Evolutionary conservation across 2,329 filamentous ascomycete genomes (phyloP).

Genomic region (Metarhizium rileyi): DNA sequence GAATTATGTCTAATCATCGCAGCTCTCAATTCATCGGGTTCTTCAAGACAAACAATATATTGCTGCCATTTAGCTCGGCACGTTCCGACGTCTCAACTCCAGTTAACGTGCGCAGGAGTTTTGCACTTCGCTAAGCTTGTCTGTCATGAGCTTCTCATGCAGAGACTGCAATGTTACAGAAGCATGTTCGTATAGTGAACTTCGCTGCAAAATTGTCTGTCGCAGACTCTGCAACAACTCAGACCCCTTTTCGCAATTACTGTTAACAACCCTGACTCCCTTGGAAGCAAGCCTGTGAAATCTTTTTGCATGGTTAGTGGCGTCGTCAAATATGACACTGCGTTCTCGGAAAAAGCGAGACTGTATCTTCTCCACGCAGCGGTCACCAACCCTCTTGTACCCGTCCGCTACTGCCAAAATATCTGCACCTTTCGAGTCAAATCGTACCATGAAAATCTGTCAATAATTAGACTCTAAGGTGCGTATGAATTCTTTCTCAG

Average conservation of each 20-base stretch:
- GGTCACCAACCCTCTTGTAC: constrained; percentile 4
- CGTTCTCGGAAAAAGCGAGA: constrained; percentile 5
- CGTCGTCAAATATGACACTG: background rate
- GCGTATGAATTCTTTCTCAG: background rate
- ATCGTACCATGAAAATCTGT: constrained; percentile 1
- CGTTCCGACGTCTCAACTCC: no score
- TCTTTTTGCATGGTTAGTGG: background rate
- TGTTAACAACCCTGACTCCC: background rate
- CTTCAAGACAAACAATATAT: no score
- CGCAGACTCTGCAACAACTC: background rate
- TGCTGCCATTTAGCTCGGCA: no score
- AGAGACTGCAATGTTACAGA: background rate
- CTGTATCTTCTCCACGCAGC: constrained; percentile 7
- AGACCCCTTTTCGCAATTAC: background rate
- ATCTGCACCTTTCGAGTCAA: constrained; percentile 2
- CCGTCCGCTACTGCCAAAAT: constrained; percentile 3
- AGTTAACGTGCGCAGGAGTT: background rate
- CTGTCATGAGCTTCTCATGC: background rate
- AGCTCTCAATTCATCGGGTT: no score
- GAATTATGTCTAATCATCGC: no score
- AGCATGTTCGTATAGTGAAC: background rate
- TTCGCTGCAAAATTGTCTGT: background rate
- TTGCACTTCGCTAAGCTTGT: background rate
- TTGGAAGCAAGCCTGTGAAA: constrained; percentile 1
- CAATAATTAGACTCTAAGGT: background rate